These are phyloP conservation scores for Tanacetum coccineum DNA, from an alignment of 129 eudicot genomes.

Conservation along the genomic window DNA sequence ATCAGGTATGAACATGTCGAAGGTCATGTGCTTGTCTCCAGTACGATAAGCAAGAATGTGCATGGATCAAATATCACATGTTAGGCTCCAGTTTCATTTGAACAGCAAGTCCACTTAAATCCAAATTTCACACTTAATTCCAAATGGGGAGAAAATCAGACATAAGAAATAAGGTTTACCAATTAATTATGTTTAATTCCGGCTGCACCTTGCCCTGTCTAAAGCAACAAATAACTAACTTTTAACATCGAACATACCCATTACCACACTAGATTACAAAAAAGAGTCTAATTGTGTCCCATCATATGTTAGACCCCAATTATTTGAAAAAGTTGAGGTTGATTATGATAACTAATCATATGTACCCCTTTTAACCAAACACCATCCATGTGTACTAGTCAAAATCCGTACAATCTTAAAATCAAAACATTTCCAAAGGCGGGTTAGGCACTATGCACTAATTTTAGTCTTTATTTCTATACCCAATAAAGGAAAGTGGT, in stretches of 20 bases:
- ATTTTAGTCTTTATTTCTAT: conserved; percentile 1
- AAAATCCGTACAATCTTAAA: conserved; percentile 12
- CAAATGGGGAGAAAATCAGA: conserved; percentile 7
- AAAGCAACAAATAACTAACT: not conserved
- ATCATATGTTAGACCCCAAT: not conserved
- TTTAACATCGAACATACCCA: not conserved
- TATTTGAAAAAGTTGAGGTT: not conserved
- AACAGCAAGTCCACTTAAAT: not conserved
- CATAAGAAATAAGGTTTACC: conserved; percentile 12
- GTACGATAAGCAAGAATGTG: conserved; percentile 14
- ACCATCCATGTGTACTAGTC: conserved; percentile 7
- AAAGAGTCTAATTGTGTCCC: not conserved
- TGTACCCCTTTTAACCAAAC: conserved; percentile 17
- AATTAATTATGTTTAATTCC: not conserved
- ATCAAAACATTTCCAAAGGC: not conserved
- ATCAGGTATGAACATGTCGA: conserved; percentile 14
- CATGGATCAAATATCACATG: conserved; percentile 30
- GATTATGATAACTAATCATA: conserved; percentile 9
- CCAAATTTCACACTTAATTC: not conserved
- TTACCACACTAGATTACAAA: conserved; percentile 1
- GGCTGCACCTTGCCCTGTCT: not conserved
- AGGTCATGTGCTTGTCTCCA: conserved; percentile 12
- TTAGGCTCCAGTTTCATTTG: conserved; percentile 1
- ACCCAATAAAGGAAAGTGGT: conserved; percentile 7
- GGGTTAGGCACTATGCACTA: conserved; percentile 5